Percentiles rank a stretch among this genome's conserved stretches.
These are phyloP conservation scores for Madurella mycetomatis DNA, from an alignment of 2,329 filamentous ascomycete species.

Conservation along the genomic window DNA sequence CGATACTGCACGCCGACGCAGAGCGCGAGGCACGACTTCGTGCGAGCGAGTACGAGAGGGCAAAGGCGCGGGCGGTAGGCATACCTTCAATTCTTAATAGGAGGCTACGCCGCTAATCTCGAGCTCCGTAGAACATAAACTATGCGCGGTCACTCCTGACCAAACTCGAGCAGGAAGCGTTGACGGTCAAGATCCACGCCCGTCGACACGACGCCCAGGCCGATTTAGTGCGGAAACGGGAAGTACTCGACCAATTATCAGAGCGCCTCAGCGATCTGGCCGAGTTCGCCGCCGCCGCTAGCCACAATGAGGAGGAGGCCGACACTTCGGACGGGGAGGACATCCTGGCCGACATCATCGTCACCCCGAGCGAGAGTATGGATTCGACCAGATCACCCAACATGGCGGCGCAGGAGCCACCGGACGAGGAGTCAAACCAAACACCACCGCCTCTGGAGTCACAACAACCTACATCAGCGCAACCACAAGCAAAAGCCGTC, in stretches of 20 bases:
- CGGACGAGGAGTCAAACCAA: constrained; percentile 16
- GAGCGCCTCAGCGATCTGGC: constrained; percentile 65
- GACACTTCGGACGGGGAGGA: constrained; percentile 54
- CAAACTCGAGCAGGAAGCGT: constrained; percentile 64
- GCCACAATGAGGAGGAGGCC: constrained; percentile 37
- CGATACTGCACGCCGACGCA: constrained; percentile 57
- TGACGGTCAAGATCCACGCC: constrained; percentile 52
- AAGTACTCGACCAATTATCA: constrained; percentile 60
- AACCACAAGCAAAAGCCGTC: constrained; percentile 8
- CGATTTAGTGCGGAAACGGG: constrained; percentile 61
- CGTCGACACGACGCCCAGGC: constrained; percentile 58
- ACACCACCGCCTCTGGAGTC: not conserved
- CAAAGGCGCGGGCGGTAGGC: constrained; percentile 49
- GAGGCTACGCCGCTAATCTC: constrained; percentile 10
- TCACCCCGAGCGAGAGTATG: constrained; percentile 51
- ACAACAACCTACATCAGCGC: not conserved
- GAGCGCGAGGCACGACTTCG: constrained; percentile 55
- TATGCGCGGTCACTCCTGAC: constrained; percentile 66
- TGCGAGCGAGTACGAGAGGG: constrained; percentile 62
- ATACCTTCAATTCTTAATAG: not conserved
- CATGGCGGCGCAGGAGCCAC: constrained; percentile 18
- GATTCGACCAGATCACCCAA: constrained; percentile 34
- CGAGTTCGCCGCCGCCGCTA: constrained; percentile 42
- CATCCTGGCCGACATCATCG: constrained; percentile 50
- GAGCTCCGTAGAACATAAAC: constrained; percentile 57